phyloP scores from a whole-genome alignment of 1,284 basidiomycete species.

The Melanopsichium pennsylvanicum region DNA sequence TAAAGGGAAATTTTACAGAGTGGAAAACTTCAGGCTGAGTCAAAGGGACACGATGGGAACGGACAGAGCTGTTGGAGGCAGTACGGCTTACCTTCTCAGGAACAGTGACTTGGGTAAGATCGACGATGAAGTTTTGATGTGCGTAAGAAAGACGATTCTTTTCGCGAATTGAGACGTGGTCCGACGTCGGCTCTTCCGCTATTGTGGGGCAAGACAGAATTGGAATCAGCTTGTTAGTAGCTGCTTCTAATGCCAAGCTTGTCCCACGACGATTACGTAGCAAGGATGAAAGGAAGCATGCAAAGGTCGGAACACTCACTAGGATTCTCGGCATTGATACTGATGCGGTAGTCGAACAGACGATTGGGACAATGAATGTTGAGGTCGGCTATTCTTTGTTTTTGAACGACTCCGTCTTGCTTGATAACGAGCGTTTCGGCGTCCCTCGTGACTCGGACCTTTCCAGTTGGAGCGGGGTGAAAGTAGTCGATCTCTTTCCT shows the following conservation, averaged over 20 bases:
- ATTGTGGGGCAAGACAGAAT: too few relatives aligned
- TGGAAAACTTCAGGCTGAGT: too few relatives aligned
- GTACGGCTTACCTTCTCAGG: conserved; percentile 48
- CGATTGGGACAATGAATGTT: conserved; percentile 85
- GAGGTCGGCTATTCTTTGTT: conserved; percentile 83
- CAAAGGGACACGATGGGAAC: too few relatives aligned
- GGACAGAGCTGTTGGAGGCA: too few relatives aligned
- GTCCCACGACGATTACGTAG: too few relatives aligned
- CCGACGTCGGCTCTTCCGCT: conserved; percentile 57
- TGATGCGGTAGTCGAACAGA: conserved; percentile 87
- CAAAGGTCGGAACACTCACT: too few relatives aligned
- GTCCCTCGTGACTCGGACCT: conserved; percentile 84
- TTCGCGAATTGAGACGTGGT: conserved; percentile 69
- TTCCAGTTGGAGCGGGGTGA: conserved; percentile 70
- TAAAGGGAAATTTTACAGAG: too few relatives aligned
- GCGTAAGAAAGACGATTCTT: conserved; percentile 92
- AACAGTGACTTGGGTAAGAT: conserved; percentile 84
- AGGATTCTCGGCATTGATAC: conserved; percentile 81
- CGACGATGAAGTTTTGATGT: conserved; percentile 90
- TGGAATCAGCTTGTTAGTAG: too few relatives aligned
- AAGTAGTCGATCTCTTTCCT: conserved; percentile 83
- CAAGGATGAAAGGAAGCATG: too few relatives aligned
- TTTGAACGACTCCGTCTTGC: conserved; percentile 71
- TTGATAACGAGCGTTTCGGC: conserved; percentile 75
- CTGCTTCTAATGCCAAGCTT: too few relatives aligned